These are phyloP conservation scores for Termitomyces sp. DNA, from an alignment of 768 basidiomycete genomes.

Conservation along the genomic window DNA sequence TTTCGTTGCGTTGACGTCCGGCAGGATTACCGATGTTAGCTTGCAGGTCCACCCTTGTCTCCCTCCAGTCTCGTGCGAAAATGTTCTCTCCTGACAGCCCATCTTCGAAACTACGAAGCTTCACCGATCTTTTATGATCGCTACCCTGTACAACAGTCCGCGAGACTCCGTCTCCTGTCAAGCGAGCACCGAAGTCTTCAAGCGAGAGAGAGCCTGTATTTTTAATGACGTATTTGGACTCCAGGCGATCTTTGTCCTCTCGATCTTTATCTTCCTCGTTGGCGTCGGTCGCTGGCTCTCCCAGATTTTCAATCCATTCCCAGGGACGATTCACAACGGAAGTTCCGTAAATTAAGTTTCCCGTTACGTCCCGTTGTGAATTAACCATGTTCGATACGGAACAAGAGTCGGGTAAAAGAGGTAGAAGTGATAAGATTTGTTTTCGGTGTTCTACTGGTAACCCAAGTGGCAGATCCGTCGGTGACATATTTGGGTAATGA, in stretches of 20 bases:
- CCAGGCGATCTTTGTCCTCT: slow-evolving; percentile 32
- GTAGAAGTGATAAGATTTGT: slow-evolving; percentile 55
- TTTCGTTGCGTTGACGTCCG: slow-evolving; percentile 16
- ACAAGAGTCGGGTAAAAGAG: slow-evolving; percentile 42
- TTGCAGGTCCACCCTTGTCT: slow-evolving; percentile 49
- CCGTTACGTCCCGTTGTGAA: slow-evolving; percentile 49
- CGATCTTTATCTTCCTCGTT: slow-evolving; percentile 36
- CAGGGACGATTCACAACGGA: slow-evolving; percentile 72
- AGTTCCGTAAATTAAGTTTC: slow-evolving; percentile 39
- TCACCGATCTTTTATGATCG: slow-evolving; percentile 32
- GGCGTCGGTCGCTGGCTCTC: slow-evolving; percentile 44
- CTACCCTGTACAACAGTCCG: slow-evolving; percentile 21
- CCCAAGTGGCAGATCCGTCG: slow-evolving; percentile 47
- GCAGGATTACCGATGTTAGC: slow-evolving; percentile 18
- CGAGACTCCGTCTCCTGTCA: slow-evolving; percentile 55
- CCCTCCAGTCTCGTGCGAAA: slow-evolving; percentile 74
- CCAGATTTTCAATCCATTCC: slow-evolving; percentile 83
- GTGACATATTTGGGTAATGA: slow-evolving; percentile 49
- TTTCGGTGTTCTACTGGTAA: slow-evolving; percentile 51
- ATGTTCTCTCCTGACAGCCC: slow-evolving; percentile 54
- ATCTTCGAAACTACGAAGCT: slow-evolving; percentile 60
- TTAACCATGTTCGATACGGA: slow-evolving; percentile 53
- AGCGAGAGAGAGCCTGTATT: slow-evolving; percentile 70
- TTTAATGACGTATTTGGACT: slow-evolving; percentile 36
- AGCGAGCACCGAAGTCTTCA: slow-evolving; percentile 59